Percentiles rank a stretch among this genome's conserved stretches.
phyloP scores from a whole-genome alignment of 208 protist species.

The Trypanosoma conorhini region DNA sequence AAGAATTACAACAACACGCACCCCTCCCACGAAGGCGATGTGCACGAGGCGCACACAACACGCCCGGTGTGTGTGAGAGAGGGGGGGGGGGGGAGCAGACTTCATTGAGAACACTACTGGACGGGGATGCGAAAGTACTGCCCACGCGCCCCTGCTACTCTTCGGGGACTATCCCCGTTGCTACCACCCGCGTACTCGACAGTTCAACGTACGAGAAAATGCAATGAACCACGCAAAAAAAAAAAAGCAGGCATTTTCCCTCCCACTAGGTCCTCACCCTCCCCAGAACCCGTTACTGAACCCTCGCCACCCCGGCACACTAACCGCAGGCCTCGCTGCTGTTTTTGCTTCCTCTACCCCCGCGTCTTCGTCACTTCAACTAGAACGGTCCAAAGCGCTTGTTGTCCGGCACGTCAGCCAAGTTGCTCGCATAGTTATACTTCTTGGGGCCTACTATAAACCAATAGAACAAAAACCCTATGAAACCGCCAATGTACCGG shows the following conservation, averaged over 20 bases:
- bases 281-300: not conserved
- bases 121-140: not conserved
- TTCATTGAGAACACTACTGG: not conserved
- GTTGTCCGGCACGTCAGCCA: slow-evolving; percentile 79
- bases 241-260: not conserved
- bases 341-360: not conserved
- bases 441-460: slow-evolving; percentile 86
- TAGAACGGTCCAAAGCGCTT: slow-evolving; percentile 81
- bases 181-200: not conserved
- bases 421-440: slow-evolving; percentile 75
- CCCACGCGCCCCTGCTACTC: not conserved
- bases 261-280: not conserved
- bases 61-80: not conserved
- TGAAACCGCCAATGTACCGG: slow-evolving; percentile 68
- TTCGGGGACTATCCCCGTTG: not conserved
- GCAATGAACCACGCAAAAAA: slow-evolving; percentile 1
- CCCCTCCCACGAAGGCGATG: not conserved
- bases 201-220: not conserved
- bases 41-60: not conserved
- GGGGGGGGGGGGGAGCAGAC: not conserved
- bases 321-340: not conserved
- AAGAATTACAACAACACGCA: not conserved
- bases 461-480: slow-evolving; percentile 87
- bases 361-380: not conserved
- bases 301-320: no score